A percentile compares a stretch with the other conserved stretches of the same genome.
Evolutionary conservation across 2,329 filamentous ascomycete species (phyloP).

Genomic region (Lasiodiplodia hormozganensis): DNA sequence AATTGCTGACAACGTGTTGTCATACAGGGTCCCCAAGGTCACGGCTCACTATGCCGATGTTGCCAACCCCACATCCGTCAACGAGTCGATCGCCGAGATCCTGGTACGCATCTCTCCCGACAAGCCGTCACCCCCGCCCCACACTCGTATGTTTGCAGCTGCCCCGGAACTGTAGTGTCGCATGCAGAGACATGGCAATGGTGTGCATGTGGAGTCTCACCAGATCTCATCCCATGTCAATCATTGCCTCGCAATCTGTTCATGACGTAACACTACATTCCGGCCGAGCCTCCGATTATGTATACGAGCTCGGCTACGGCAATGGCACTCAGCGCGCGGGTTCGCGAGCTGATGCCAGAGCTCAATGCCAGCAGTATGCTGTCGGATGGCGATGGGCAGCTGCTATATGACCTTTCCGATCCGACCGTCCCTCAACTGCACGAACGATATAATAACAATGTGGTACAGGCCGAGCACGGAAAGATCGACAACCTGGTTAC

Average conservation of each 20-base stretch:
- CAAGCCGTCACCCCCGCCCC: conserved; percentile 16
- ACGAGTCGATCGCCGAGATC: conserved; percentile 73
- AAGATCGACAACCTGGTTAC: conserved; percentile 92
- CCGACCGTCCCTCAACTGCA: neutral
- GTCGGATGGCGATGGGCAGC: neutral
- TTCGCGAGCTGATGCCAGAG: neutral
- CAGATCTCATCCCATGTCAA: conserved; percentile 1
- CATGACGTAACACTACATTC: conserved; percentile 16
- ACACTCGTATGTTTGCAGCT: conserved; percentile 7
- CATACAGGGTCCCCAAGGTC: conserved; percentile 73
- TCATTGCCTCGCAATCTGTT: neutral
- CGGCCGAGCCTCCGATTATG: conserved; percentile 3
- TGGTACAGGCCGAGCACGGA: conserved; percentile 64
- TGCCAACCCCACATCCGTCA: conserved; percentile 78
- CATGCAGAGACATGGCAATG: neutral
- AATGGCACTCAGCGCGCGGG: neutral
- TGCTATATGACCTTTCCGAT: neutral
- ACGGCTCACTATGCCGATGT: conserved; percentile 93
- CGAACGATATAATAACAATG: neutral
- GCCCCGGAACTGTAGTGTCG: neutral
- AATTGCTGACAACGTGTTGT: conserved; percentile 9
- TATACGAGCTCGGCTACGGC: conserved; percentile 1
- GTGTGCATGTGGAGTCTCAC: conserved; percentile 4
- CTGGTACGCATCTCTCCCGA: conserved; percentile 46
- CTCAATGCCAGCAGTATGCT: neutral